Conservation (phyloP, 2,329 filamentous ascomycete genomes). For the Scedosporium dehoogii region DNA sequence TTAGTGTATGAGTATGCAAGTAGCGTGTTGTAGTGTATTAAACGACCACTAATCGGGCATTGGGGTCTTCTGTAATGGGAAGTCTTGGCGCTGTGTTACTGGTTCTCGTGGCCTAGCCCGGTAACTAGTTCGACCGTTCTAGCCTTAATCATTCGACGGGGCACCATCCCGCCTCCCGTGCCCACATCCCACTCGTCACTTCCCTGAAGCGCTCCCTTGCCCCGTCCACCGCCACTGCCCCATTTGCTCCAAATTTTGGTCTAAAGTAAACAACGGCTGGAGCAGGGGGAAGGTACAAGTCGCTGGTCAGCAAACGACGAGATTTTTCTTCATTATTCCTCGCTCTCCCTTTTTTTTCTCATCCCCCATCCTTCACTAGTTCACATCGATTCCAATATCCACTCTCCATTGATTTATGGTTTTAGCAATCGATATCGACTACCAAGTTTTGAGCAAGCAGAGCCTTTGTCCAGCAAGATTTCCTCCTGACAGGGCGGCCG, state of each 20-base stretch:
- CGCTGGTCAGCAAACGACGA: not conserved
- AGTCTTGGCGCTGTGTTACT: not conserved
- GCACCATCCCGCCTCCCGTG: not conserved
- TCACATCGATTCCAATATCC: not conserved
- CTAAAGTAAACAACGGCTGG: constrained; percentile 1
- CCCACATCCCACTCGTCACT: not conserved
- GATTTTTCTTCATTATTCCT: not conserved
- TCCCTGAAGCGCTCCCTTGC: not conserved
- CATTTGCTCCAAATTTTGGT: not conserved
- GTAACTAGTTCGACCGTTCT: not conserved
- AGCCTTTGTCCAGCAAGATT: not conserved
- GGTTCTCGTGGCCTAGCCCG: not conserved
- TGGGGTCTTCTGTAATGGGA: not conserved
- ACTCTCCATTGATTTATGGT: not conserved
- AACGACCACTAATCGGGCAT: not conserved
- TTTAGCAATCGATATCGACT: not conserved
- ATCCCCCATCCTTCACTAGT: not conserved
- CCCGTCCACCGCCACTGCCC: not conserved
- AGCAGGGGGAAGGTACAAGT: not conserved
- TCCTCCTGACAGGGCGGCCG: not conserved
- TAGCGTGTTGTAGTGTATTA: not conserved
- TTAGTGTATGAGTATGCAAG: too few species aligned
- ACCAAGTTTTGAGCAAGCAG: not conserved
- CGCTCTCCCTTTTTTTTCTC: not conserved
- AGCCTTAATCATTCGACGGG: constrained; percentile 2